A percentile compares a stretch with the other conserved stretches of the same genome.
Conservation (phyloP, 108 stramenopile species). For the Nitzschia sp. region DNA sequence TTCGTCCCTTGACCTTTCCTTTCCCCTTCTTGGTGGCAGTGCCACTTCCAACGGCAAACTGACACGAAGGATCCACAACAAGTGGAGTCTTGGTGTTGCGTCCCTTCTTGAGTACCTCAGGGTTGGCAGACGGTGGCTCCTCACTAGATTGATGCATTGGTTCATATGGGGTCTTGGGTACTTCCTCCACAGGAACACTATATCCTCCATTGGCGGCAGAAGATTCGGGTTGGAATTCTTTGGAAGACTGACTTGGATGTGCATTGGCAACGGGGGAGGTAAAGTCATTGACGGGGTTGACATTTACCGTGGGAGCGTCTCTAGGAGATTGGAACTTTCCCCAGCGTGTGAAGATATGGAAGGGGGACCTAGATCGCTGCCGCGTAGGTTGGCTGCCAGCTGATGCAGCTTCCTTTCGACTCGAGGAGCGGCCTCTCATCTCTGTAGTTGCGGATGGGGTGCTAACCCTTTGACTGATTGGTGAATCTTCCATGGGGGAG, state of each 20-base stretch:
- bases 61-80: slow-evolving; percentile 6
- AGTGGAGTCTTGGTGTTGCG: slow-evolving; percentile 26
- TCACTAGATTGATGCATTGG: slow-evolving; percentile 3
- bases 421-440: slow-evolving; percentile 5
- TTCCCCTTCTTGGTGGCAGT: background rate
- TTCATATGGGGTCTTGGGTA: background rate
- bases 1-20: background rate
- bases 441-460: slow-evolving; percentile 2
- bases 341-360: slow-evolving; percentile 10
- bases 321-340: background rate
- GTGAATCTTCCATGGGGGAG: slow-evolving; percentile 13
- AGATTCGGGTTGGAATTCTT: background rate
- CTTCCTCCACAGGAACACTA: no score
- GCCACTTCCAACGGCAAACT: slow-evolving; percentile 3
- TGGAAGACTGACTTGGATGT: background rate
- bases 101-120: slow-evolving; percentile 26
- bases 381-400: background rate
- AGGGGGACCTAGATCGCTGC: slow-evolving; percentile 10
- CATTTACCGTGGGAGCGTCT: background rate
- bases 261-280: slow-evolving; percentile 4
- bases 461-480: background rate
- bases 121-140: slow-evolving; percentile 13
- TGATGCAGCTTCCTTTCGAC: background rate
- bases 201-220: background rate
- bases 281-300: slow-evolving; percentile 4